phyloP scores from a whole-genome alignment of 371 early-diverging fungal species.

The Apophysomyces sp. region DNA sequence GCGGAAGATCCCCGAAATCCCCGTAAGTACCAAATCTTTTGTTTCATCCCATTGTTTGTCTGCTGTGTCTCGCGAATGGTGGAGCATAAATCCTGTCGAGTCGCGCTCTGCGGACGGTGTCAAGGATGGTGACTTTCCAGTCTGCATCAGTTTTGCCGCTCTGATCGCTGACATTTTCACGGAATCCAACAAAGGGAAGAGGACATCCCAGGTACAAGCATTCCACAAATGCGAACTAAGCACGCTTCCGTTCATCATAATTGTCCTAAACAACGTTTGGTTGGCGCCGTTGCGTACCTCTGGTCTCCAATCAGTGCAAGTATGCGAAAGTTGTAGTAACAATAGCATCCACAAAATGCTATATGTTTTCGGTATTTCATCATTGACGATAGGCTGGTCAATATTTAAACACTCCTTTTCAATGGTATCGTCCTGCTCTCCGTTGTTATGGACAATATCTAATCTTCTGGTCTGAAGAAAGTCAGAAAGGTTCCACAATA shows the following conservation, averaged over 20 bases:
- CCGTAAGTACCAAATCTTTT: conserved; percentile 77
- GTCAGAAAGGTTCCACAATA: conserved; percentile 89
- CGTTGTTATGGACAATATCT: conserved; percentile 36
- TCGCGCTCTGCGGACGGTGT: conserved; percentile 34
- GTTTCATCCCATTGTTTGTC: conserved; percentile 97
- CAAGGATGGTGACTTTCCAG: conserved; percentile 16
- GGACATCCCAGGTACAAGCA: conserved; percentile 82
- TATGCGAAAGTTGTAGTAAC: conserved; percentile 74
- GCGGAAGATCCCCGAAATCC: conserved; percentile 71
- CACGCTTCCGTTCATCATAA: conserved; percentile 79
- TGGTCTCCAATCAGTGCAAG: conserved; percentile 86
- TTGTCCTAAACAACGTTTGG: conserved; percentile 93
- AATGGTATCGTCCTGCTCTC: conserved; percentile 16
- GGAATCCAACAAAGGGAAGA: conserved; percentile 87
- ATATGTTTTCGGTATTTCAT: conserved; percentile 49
- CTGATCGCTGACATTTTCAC: conserved; percentile 60
- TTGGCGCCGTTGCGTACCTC: conserved; percentile 94
- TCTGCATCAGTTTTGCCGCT: conserved; percentile 34
- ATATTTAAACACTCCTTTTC: conserved; percentile 36
- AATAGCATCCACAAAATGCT: conserved; percentile 86
- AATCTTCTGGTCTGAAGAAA: conserved; percentile 73
- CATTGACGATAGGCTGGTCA: conserved; percentile 35
- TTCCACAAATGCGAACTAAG: conserved; percentile 79
- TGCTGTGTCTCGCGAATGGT: conserved; percentile 71
- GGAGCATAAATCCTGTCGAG: conserved; percentile 49